These are phyloP conservation scores for Climacium dendroides DNA, from an alignment of 225 moss, liverwort and hornwort genomes.

Conservation along the genomic window DNA sequence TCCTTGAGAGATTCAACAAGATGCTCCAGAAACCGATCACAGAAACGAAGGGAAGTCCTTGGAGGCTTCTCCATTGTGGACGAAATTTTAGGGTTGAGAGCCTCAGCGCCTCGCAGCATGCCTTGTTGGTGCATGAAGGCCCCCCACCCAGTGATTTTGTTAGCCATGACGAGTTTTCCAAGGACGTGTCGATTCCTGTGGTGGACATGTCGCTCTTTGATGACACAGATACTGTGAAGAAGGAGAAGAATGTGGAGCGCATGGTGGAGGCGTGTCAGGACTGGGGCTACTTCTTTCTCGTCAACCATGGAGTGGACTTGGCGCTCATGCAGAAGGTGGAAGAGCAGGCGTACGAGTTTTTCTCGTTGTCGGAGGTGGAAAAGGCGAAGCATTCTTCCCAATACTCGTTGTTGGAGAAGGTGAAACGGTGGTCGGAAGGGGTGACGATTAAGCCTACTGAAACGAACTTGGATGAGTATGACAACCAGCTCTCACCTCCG, in stretches of 20 bases:
- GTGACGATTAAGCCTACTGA: conserved; percentile 13
- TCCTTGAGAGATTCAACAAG: not conserved
- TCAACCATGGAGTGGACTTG: conserved; percentile 20
- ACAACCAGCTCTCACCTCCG: conserved; percentile 28
- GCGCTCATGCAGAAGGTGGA: conserved; percentile 25
- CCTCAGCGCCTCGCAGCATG: conserved; percentile 1
- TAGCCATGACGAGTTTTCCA: conserved; percentile 5
- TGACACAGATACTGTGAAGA: not conserved
- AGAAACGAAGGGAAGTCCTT: not conserved
- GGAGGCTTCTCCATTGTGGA: not conserved
- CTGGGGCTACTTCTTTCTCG: conserved; percentile 32
- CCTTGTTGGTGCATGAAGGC: not conserved
- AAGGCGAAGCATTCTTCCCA: conserved; percentile 17
- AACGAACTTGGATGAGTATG: conserved; percentile 18
- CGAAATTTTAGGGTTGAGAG: conserved; percentile 3
- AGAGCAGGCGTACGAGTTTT: conserved; percentile 30
- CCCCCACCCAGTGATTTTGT: conserved; percentile 1
- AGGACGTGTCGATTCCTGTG: conserved; percentile 8
- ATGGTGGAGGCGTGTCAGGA: conserved; percentile 26
- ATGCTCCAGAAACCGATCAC: not conserved
- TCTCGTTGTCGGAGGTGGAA: conserved; percentile 13
- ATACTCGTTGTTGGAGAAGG: conserved; percentile 28
- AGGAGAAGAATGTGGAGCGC: not conserved
- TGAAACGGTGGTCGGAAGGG: conserved; percentile 40
- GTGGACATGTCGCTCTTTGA: conserved; percentile 31